Evolutionary conservation across 331 rosid genomes (phyloP).

Genomic region (Malus hybrid): DNA sequence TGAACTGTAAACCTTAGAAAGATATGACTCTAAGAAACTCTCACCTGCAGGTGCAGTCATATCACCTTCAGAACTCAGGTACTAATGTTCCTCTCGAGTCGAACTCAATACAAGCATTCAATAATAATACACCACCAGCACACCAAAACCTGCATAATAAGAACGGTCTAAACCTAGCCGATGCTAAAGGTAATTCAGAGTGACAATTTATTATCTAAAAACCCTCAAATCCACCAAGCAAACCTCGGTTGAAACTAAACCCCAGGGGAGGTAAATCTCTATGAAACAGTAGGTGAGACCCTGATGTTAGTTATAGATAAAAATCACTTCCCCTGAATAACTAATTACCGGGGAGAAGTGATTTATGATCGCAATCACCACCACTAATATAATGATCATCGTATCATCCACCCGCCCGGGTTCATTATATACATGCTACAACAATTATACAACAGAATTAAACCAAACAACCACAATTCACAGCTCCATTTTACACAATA

Average conservation of each 20-base stretch:
- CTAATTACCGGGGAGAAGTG: neutral
- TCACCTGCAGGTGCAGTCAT: constrained; percentile 32
- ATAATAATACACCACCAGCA: constrained; percentile 35
- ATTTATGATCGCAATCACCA: neutral
- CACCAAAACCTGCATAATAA: constrained; percentile 54
- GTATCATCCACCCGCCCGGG: neutral
- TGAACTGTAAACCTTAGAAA: neutral
- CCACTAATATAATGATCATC: neutral
- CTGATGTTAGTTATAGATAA: neutral
- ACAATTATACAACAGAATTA: neutral
- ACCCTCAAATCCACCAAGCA: neutral
- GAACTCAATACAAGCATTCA: constrained; percentile 14
- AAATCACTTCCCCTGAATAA: neutral
- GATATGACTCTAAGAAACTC: constrained; percentile 21
- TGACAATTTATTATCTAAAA: constrained; percentile 6
- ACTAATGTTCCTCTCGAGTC: constrained; percentile 21
- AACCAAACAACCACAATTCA: neutral
- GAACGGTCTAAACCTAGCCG: constrained; percentile 52
- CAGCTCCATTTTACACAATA: neutral
- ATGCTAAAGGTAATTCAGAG: constrained; percentile 22
- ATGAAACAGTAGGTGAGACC: neutral
- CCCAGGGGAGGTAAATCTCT: neutral
- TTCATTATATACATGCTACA: neutral
- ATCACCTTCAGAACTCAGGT: constrained; percentile 12
- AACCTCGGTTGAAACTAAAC: neutral